Evolutionary conservation across 495 filamentous ascomycete genomes (phyloP), one percentile per base, ranked within the genome.

Genomic region (Trichocladium antarcticum): DNA sequence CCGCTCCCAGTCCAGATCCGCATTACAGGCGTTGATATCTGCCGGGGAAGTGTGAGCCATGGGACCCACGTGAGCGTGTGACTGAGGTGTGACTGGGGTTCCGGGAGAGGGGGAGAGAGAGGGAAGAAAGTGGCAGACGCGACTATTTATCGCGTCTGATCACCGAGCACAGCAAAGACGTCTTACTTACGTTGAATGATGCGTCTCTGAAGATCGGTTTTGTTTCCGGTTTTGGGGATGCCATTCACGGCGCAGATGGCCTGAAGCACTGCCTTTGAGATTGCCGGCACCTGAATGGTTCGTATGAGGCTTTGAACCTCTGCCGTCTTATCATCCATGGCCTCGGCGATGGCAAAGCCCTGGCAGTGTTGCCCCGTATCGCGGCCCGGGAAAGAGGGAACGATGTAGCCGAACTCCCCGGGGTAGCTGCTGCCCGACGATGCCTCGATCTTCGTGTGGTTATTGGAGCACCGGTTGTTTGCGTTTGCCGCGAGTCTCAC

Each of bases 141-240:
- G 14, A n/a, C 14, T 37, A 12, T 6, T 5, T 4, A n/a, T 19
- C 17, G 7, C 12, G 31, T 32, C 9, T 32, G 5, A 4, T 14
- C 5, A 32, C 12, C 31, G 5, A 32, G 9, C 31, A 32, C 31
- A 42, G 37, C 32, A 29, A 51, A 45, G 44, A 50, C 35, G 40
- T 27, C 16, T 31, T 28, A 56, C 57, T 54, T 31, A 96, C 92
- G 77, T 22, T 76, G 61, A 51, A 82, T 79, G 40, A 96, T 81
- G 50, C 89, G 82, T 21, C 66, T 64, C 63, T 94, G 88, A 36
- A 97, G 68, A 16, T 82, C 73, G 22, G 78, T 72, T 68, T 98
- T 98, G 50, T 87, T 79, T 8, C 92, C 92, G 22, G 78, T 84
- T 34, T 85, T 80, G 29, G 74, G 69, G 15, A 90, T 72, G 22